Percentiles rank a stretch among this genome's conserved stretches.
phyloP scores from a whole-genome alignment of 208 protist genomes.

The Leishmania major region DNA sequence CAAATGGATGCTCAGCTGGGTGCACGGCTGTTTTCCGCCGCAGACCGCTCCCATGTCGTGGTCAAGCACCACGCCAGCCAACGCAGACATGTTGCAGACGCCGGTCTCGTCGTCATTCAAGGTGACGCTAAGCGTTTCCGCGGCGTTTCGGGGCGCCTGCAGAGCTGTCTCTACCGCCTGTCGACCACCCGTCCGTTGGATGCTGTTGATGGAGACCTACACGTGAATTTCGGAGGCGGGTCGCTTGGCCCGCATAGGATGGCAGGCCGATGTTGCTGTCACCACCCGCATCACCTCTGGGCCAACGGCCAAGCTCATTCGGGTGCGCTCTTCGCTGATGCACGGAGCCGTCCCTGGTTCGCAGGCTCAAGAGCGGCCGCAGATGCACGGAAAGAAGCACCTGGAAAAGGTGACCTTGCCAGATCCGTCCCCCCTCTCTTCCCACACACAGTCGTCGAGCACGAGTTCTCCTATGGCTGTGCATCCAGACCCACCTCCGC shows the following conservation, averaged over 20 bases:
- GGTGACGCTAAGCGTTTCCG: background rate
- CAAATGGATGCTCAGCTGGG: background rate
- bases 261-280: background rate
- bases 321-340: background rate
- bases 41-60: background rate
- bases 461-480: background rate
- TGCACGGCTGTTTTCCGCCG: background rate
- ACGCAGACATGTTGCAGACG: background rate
- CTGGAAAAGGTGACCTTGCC: constrained; percentile 23
- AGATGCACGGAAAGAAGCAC: background rate
- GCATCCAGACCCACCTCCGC: constrained; percentile 4
- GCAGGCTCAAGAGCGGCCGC: too few relatives aligned
- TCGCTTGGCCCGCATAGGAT: too few relatives aligned
- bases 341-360: too few relatives aligned
- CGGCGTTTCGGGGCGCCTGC: background rate
- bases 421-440: background rate
- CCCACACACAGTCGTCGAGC: constrained; percentile 14
- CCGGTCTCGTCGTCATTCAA: background rate
- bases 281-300: background rate
- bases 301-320: background rate
- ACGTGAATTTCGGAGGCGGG: too few relatives aligned
- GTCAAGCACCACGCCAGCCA: background rate
- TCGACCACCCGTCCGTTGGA: too few relatives aligned
- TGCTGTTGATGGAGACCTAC: too few relatives aligned
- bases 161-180: too few relatives aligned